Percentiles rank a stretch among this genome's conserved stretches.
These are phyloP conservation scores for Lumnitzera racemosa DNA, from an alignment of 345 rosid species.

Conservation along the genomic window DNA sequence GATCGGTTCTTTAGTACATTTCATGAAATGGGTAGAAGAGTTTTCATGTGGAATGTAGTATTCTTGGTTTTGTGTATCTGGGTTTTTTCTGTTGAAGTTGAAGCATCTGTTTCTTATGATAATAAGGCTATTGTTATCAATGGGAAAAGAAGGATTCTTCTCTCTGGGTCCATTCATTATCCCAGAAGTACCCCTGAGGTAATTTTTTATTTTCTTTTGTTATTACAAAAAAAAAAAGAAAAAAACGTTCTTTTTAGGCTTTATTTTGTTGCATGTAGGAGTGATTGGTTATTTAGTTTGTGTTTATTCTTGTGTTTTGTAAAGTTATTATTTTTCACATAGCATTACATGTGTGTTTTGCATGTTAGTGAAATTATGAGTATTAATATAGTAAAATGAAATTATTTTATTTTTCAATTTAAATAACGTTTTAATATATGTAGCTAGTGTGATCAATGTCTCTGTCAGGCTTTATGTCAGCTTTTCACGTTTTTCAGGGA, in stretches of 20 bases:
- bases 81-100: constrained; percentile 30
- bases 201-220: constrained; percentile 11
- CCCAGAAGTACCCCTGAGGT: constrained; percentile 99
- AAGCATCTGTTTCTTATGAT: constrained; percentile 81
- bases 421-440: too few relatives aligned
- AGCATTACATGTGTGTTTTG: too few relatives aligned
- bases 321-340: too few relatives aligned
- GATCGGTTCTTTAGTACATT: too few relatives aligned
- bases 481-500: neutral
- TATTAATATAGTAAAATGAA: too few relatives aligned
- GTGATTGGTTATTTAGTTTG: neutral
- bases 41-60: constrained; percentile 38
- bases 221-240: neutral
- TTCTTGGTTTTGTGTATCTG: constrained; percentile 20
- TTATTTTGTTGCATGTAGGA: neutral
- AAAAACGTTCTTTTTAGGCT: neutral
- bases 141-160: constrained; percentile 86
- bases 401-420: too few relatives aligned
- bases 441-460: neutral
- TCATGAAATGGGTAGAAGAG: too few relatives aligned
- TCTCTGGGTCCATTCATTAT: constrained; percentile 98
- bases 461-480: constrained; percentile 5
- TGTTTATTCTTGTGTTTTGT: too few relatives aligned
- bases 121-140: constrained; percentile 68
- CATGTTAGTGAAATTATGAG: too few relatives aligned